phyloP scores from a whole-genome alignment of 2,329 filamentous ascomycete species.

The Sporothrix luriei region DNA sequence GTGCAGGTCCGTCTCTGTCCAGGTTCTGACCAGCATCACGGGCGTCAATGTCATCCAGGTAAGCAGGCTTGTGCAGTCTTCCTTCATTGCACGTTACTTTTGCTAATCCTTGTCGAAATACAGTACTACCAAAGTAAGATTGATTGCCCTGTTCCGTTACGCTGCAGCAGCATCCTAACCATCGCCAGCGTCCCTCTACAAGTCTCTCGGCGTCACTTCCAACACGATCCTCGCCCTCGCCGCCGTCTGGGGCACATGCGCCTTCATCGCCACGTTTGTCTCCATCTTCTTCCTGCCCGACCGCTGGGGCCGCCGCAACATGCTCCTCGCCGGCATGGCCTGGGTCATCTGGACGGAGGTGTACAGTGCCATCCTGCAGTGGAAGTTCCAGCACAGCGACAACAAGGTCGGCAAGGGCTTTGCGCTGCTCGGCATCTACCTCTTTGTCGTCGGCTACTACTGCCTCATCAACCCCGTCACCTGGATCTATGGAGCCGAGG shows the following conservation, averaged over 20 bases:
- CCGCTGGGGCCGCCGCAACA: constrained; percentile 62
- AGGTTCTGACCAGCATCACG: constrained; percentile 60
- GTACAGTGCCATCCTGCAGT: constrained; percentile 62
- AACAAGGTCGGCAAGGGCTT: constrained; percentile 62
- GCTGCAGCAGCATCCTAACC: no score
- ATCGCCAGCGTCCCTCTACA: constrained; percentile 54
- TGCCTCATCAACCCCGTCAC: constrained; percentile 57
- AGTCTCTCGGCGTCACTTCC: constrained; percentile 54
- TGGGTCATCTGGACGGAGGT: constrained; percentile 60
- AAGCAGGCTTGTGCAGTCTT: background rate
- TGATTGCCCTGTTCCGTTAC: no score
- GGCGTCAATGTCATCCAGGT: constrained; percentile 59
- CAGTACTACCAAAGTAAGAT: constrained; percentile 30
- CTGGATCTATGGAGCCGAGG: constrained; percentile 59
- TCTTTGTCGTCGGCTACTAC: constrained; percentile 60
- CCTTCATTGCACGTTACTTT: background rate
- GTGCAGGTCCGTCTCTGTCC: constrained; percentile 53
- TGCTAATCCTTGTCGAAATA: background rate
- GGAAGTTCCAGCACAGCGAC: constrained; percentile 51
- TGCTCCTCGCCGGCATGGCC: constrained; percentile 57
- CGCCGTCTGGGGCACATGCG: constrained; percentile 57
- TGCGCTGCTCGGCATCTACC: constrained; percentile 60
- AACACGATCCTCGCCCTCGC: constrained; percentile 57
- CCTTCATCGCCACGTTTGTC: constrained; percentile 54
- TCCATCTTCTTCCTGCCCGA: constrained; percentile 58